Percentiles rank a stretch among this genome's conserved stretches.
Conservation (phyloP, 2,329 filamentous ascomycete species). For the Scedosporium minutisporum region DNA sequence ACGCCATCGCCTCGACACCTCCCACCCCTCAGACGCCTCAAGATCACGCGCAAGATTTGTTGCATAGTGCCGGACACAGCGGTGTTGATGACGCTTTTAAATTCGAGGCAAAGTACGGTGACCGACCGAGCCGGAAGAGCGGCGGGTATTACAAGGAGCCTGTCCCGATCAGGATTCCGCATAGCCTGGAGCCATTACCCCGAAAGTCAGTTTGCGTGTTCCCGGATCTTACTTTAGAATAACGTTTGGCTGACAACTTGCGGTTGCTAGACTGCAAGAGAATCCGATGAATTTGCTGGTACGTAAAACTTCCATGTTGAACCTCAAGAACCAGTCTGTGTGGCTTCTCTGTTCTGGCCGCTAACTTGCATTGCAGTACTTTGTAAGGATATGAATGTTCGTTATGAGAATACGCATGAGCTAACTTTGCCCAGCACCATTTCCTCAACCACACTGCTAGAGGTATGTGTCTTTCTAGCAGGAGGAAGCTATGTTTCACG, state of each 20-base stretch:
- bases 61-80: conserved; percentile 6
- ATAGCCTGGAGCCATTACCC: conserved; percentile 37
- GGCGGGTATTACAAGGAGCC: conserved; percentile 59
- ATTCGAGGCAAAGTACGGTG: conserved; percentile 37
- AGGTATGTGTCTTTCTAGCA: conserved; percentile 26
- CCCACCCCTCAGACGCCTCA: conserved; percentile 17
- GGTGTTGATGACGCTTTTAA: conserved; percentile 20
- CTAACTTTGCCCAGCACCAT: conserved; percentile 30
- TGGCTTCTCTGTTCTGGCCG: neutral
- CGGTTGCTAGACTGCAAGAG: conserved; percentile 38
- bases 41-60: conserved; percentile 8
- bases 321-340: too few relatives aligned
- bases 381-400: conserved; percentile 23
- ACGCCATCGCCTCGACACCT: conserved; percentile 46
- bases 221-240: conserved; percentile 33
- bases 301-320: conserved; percentile 11
- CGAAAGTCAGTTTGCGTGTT: conserved; percentile 22
- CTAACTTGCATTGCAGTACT: conserved; percentile 30
- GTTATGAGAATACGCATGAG: neutral
- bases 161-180: conserved; percentile 49
- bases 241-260: neutral
- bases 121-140: conserved; percentile 24
- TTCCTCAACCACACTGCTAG: conserved; percentile 73
- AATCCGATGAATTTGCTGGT: conserved; percentile 72
- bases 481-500: neutral